phyloP scores from a whole-genome alignment of 2,329 filamentous ascomycete species.

The Ascochyta koolunga region DNA sequence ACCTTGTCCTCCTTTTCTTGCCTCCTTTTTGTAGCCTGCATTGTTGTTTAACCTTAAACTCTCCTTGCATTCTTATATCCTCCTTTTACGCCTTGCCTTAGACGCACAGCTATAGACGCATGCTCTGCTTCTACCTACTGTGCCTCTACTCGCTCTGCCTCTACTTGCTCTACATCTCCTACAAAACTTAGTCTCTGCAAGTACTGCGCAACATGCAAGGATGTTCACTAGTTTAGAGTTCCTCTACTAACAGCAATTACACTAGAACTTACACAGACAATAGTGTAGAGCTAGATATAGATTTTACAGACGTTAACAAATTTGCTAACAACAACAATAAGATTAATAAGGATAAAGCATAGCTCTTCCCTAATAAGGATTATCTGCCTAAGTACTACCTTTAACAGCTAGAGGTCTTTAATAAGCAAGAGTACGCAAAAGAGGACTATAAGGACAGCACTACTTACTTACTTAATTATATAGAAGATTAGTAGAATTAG shows the following conservation, averaged over 20 bases:
- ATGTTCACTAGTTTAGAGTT: slow-evolving; percentile 14
- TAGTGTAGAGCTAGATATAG: slow-evolving; percentile 17
- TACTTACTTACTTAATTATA: slow-evolving; percentile 22
- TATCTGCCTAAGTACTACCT: slow-evolving; percentile 26
- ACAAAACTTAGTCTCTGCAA: background rate
- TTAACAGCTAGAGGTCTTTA: slow-evolving; percentile 17
- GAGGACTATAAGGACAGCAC: slow-evolving; percentile 28
- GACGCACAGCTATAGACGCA: slow-evolving; percentile 7
- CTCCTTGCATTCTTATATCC: slow-evolving; percentile 8
- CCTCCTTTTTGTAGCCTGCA: slow-evolving; percentile 5
- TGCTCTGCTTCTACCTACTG: slow-evolving; percentile 2
- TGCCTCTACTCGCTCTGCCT: background rate
- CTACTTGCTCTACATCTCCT: slow-evolving; percentile 4
- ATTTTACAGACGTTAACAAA: slow-evolving; percentile 16
- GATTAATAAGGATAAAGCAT: slow-evolving; percentile 12
- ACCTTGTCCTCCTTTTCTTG: slow-evolving; percentile 4
- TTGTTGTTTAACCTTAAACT: slow-evolving; percentile 12
- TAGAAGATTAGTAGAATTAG: slow-evolving; percentile 28
- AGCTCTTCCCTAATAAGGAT: slow-evolving; percentile 15
- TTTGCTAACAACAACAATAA: slow-evolving; percentile 8
- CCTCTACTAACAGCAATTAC: slow-evolving; percentile 18
- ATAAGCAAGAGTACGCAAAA: slow-evolving; percentile 23
- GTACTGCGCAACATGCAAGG: slow-evolving; percentile 10
- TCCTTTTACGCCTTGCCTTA: slow-evolving; percentile 6
- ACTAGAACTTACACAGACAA: slow-evolving; percentile 11